Evolutionary conservation across 495 filamentous ascomycete genomes (phyloP).

Genomic region (Amphirosellinia nigrospora): DNA sequence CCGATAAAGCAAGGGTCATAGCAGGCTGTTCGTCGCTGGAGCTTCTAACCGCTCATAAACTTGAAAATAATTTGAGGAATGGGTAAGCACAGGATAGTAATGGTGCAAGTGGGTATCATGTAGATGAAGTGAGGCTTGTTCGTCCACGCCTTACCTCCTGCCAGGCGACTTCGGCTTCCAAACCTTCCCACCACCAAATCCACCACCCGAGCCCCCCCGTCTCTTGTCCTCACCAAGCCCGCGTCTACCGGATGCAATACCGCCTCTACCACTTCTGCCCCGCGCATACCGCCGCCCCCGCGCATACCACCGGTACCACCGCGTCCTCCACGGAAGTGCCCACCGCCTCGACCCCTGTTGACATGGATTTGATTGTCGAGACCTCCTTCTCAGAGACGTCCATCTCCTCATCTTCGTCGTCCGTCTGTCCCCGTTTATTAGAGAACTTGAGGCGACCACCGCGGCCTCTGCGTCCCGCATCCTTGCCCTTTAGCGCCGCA

Average conservation of each 20-base stretch:
- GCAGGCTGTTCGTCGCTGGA: background rate
- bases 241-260: constrained; percentile 52
- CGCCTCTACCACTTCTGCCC: constrained; percentile 49
- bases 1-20: constrained; percentile 16
- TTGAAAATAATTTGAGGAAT: background rate
- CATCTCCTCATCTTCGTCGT: constrained; percentile 68
- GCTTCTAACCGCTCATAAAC: constrained; percentile 18
- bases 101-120: constrained; percentile 37
- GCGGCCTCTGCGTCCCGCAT: constrained; percentile 80
- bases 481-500: constrained; percentile 82
- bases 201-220: constrained; percentile 44
- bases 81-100: constrained; percentile 11
- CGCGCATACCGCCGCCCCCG: constrained; percentile 37
- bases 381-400: constrained; percentile 70
- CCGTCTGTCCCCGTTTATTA: constrained; percentile 65
- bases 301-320: constrained; percentile 32
- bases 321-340: constrained; percentile 25
- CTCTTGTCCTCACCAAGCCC: constrained; percentile 55
- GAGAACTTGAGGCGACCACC: constrained; percentile 88
- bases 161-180: constrained; percentile 46
- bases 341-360: constrained; percentile 28
- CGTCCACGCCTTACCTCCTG: constrained; percentile 33
- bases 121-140: background rate
- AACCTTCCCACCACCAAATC: constrained; percentile 39
- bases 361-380: constrained; percentile 56